Conservation (phyloP, 257 asterid species). For the Marsdenia floribunda region DNA sequence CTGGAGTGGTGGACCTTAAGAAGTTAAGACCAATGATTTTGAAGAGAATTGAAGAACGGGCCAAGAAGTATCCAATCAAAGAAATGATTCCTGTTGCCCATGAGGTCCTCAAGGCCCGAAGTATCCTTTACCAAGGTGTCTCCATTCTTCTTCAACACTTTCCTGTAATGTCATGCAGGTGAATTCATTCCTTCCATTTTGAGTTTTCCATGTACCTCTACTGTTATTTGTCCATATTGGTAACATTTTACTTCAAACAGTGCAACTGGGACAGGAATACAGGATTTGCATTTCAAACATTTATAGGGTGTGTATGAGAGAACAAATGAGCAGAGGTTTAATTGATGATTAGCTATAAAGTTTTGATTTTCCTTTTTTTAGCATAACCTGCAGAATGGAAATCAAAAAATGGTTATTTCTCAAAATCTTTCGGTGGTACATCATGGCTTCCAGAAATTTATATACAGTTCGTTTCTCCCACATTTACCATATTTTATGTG, state of each 20-base stretch:
- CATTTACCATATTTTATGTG: background rate
- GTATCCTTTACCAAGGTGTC: slow-evolving; percentile 61
- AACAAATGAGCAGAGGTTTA: background rate
- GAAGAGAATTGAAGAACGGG: slow-evolving; percentile 72
- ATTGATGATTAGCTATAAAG: background rate
- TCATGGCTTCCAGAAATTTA: background rate
- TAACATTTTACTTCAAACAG: too few species aligned
- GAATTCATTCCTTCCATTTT: slow-evolving; percentile 22
- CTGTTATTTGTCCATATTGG: background rate
- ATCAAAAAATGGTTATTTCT: background rate
- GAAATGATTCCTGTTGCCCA: slow-evolving; percentile 59
- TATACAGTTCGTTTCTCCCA: background rate
- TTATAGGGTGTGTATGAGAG: background rate
- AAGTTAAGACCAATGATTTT: slow-evolving; percentile 74
- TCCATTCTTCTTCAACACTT: slow-evolving; percentile 52
- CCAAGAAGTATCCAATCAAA: slow-evolving; percentile 56
- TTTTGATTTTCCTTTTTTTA: background rate
- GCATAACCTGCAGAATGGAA: background rate
- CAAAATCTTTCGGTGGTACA: background rate
- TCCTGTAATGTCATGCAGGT: slow-evolving; percentile 91
- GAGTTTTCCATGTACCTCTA: background rate
- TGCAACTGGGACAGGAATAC: background rate
- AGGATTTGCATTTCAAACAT: background rate
- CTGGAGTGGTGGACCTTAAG: slow-evolving; percentile 37
- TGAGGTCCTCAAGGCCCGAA: slow-evolving; percentile 57